These are phyloP conservation scores for Fusarium penzigii DNA, from an alignment of 2,329 filamentous ascomycete genomes.

Conservation along the genomic window DNA sequence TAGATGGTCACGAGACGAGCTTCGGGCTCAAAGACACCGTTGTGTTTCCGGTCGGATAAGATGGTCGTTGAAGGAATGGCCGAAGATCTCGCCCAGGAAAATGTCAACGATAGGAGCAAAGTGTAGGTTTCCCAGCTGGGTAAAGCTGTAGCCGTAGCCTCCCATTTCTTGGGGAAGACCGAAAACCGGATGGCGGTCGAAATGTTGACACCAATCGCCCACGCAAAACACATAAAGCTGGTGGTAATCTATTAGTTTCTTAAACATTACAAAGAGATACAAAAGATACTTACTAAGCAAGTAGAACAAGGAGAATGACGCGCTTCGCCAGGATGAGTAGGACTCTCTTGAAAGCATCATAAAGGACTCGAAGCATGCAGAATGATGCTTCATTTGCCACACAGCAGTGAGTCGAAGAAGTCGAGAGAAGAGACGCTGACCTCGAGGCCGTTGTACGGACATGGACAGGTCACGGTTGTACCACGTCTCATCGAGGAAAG, in stretches of 20 bases:
- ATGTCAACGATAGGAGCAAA: slow-evolving; percentile 57
- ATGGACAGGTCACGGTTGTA: slow-evolving; percentile 46
- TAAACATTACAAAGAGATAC: too few species aligned
- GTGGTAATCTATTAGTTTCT: slow-evolving; percentile 10
- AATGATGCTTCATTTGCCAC: slow-evolving; percentile 11
- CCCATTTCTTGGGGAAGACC: slow-evolving; percentile 28
- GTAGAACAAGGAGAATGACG: background rate
- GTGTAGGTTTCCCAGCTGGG: slow-evolving; percentile 56
- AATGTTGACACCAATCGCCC: slow-evolving; percentile 57
- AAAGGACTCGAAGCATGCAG: slow-evolving; percentile 20
- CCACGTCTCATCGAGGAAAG: slow-evolving; percentile 50
- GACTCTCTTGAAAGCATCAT: slow-evolving; percentile 13
- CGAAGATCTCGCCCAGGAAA: slow-evolving; percentile 51
- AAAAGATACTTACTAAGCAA: slow-evolving; percentile 8
- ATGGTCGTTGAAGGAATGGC: slow-evolving; percentile 59
- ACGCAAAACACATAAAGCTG: slow-evolving; percentile 41
- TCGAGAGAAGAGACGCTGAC: slow-evolving; percentile 26
- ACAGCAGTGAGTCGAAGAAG: slow-evolving; percentile 23
- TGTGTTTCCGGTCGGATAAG: slow-evolving; percentile 43
- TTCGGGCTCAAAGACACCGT: slow-evolving; percentile 56
- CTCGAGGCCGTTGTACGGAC: slow-evolving; percentile 37
- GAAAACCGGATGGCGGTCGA: slow-evolving; percentile 53
- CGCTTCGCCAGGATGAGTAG: slow-evolving; percentile 11
- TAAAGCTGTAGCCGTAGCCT: slow-evolving; percentile 51
- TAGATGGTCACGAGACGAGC: slow-evolving; percentile 51